A percentile compares a stretch with the other conserved stretches of the same genome.
phyloP scores from a whole-genome alignment of 768 basidiomycete genomes.

The Boletus tomentosulus region DNA sequence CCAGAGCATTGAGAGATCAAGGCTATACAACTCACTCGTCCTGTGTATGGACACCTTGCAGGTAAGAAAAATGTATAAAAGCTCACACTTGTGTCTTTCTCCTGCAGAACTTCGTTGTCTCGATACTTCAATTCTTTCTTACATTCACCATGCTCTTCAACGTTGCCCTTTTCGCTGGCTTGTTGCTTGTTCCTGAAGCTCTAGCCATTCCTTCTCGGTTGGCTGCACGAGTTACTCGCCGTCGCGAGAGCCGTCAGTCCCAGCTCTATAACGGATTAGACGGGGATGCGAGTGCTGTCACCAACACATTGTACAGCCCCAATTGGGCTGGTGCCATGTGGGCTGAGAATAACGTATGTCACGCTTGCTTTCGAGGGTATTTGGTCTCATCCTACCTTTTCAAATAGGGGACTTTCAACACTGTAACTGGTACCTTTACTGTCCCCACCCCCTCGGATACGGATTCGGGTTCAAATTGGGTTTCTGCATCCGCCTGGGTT shows the following conservation, averaged over 20 bases:
- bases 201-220: background rate
- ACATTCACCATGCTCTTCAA: background rate
- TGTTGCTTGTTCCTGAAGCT: background rate
- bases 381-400: background rate
- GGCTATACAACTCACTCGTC: no score
- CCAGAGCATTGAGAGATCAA: no score
- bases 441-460: background rate
- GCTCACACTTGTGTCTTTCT: background rate
- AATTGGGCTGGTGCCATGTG: conserved; percentile 6
- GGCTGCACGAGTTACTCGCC: background rate
- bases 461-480: background rate
- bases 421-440: conserved; percentile 4
- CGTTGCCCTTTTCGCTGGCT: background rate
- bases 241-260: background rate
- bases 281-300: no score
- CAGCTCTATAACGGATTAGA: background rate
- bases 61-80: background rate
- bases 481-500: conserved; percentile 3
- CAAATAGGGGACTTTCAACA: conserved; percentile 1
- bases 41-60: background rate
- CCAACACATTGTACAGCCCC: background rate
- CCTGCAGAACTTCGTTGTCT: background rate
- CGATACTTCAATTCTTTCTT: background rate
- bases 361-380: no score
- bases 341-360: background rate